Base-by-base conservation (phyloP, 225 moss, liverwort and hornwort species). In the Polytrichum commune region DNA sequence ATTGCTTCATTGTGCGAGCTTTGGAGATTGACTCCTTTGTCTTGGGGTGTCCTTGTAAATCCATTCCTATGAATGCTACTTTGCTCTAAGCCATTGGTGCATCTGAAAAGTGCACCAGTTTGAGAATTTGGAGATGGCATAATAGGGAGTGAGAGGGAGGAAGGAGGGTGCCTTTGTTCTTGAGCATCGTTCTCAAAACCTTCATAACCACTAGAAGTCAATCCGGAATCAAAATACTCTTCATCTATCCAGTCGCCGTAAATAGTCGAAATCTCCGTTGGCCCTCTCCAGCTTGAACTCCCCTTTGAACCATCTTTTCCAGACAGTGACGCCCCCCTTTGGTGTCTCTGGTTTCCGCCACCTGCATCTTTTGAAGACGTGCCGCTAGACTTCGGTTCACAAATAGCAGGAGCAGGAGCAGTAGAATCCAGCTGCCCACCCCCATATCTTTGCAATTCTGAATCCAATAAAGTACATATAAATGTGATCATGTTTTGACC, bases 161-260 rank as follows among this genome's bases (percentile, higher is more conserved):
- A 63, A 73, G 66, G 30, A 23, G 71, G 57, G 75, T 69, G 70
- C 54, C 70, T 82, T 54, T 72, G 79, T 27, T 28, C 65, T 62
- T 74, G 63, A 58, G 66, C 71, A 25, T 55, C 53, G 66, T 84
- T 77, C 66, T 72, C 72, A 62, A 79, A 81, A 55, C 35, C 29
- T 77, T 79, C 84, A 56, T 60, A 27, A 29, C 66, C 65, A 38
- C 62, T 65, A 64, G 72, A 73, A 69, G 74, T 66, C 55, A 26
- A 76, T 65, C 84, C 79, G 60, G 61, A 60, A 26, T 81, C 81
- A 82, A 78, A 90, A 33, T 85, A 69, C 57, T 90, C 85, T 16
- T 88, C 91, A 63, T 95, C 92, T 54, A 85, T 27, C 95, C 98
- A 98, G 70, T 98, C 98, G 60, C 95, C 98, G 70, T 91, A 93